phyloP scores from a whole-genome alignment of 495 filamentous ascomycete genomes.

The Talaromyces borbonicus region DNA sequence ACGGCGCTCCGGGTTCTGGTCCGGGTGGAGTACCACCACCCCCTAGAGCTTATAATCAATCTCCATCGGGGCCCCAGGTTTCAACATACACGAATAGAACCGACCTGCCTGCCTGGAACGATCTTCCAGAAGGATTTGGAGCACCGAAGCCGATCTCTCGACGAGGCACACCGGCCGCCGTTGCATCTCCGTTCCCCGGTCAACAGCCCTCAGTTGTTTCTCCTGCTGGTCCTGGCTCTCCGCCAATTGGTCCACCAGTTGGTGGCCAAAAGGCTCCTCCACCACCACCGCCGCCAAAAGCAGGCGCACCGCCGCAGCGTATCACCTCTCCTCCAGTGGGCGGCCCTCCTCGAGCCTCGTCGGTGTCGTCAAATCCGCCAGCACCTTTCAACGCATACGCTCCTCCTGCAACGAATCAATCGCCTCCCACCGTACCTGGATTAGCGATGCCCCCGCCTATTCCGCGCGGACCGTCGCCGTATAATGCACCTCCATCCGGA shows the following conservation, averaged over 20 bases:
- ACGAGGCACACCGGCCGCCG: slow-evolving; percentile 56
- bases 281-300: slow-evolving; percentile 45
- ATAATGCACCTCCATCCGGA: slow-evolving; percentile 72
- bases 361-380: slow-evolving; percentile 36
- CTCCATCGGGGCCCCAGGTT: slow-evolving; percentile 43
- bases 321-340: slow-evolving; percentile 42
- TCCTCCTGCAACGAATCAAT: slow-evolving; percentile 42
- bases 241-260: slow-evolving; percentile 21
- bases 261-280: slow-evolving; percentile 35
- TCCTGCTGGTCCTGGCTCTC: slow-evolving; percentile 40
- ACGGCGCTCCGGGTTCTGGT: slow-evolving; percentile 28
- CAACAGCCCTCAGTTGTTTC: slow-evolving; percentile 48
- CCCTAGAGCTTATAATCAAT: slow-evolving; percentile 46
- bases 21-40: slow-evolving; percentile 43
- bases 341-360: slow-evolving; percentile 28
- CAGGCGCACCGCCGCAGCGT: slow-evolving; percentile 39
- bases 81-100: slow-evolving; percentile 59
- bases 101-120: slow-evolving; percentile 80
- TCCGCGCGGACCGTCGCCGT: slow-evolving; percentile 73
- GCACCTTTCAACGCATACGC: slow-evolving; percentile 65
- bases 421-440: slow-evolving; percentile 21
- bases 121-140: slow-evolving; percentile 73
- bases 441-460: slow-evolving; percentile 43
- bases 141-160: slow-evolving; percentile 57
- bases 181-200: slow-evolving; percentile 59